These are phyloP conservation scores for Backusella luteola DNA, from an alignment of 192 early-diverging fungal genomes.

Conservation along the genomic window DNA sequence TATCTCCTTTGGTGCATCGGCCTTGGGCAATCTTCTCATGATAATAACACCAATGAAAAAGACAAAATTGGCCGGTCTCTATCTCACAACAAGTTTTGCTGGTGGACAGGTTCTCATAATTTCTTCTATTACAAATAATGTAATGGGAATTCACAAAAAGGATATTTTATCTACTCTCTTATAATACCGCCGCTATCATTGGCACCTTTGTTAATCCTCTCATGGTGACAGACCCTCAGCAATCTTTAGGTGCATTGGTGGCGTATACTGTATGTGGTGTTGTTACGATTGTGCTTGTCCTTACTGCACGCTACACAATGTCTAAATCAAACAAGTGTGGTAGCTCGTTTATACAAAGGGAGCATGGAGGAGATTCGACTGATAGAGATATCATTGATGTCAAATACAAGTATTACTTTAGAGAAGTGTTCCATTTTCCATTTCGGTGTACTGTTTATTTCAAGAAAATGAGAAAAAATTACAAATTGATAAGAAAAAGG, in stretches of 20 bases:
- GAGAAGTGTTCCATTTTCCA: no score
- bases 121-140: constrained; percentile 3
- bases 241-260: constrained; percentile 6
- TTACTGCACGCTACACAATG: constrained; percentile 17
- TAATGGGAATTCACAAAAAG: constrained; percentile 12
- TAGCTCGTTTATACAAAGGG: background rate
- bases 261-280: constrained; percentile 11
- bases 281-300: constrained; percentile 1
- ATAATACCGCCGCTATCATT: background rate
- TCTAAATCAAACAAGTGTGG: background rate
- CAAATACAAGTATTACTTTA: background rate
- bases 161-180: background rate
- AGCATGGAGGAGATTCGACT: background rate
- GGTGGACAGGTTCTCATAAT: background rate
- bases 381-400: background rate
- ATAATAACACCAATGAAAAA: background rate
- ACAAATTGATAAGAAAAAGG: no score
- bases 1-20: background rate
- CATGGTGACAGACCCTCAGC: constrained; percentile 11
- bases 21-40: constrained; percentile 12
- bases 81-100: constrained; percentile 5
- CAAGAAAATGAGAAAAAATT: no score
- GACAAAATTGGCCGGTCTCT: constrained; percentile 16
- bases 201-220: constrained; percentile 18
- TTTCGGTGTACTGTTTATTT: no score